Base-by-base conservation (phyloP, 106 monocot genomes). In the Dioscorea zingiberensis region DNA sequence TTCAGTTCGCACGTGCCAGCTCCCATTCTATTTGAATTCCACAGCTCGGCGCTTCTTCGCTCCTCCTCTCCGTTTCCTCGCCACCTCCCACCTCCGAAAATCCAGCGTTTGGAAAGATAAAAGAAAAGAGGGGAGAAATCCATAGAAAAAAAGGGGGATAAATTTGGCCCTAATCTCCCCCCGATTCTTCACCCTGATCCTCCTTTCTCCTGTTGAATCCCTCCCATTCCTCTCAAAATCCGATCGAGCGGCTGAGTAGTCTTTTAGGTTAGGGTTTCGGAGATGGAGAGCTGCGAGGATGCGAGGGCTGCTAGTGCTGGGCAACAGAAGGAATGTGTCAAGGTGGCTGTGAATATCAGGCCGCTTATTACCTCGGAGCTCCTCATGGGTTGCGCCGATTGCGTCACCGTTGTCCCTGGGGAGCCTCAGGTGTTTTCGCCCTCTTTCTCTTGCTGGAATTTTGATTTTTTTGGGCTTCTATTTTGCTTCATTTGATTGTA, bases 271-370 rank as follows among this genome's bases (percentile, higher is more conserved):
- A 18, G 51, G 51, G 51, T 51, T 51, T 51, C 12, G 14, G 51
- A 51, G 51, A 94, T 94, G 90, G 94, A 90, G n/a, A 23, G 27
- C 58, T 71, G 74, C 22, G 87, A 81, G 55, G 72, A 64, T 23
- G n/a, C 14, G 25, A 73, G 46, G 49, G 49, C 47, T 5, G 23
- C 62, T 44, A 55, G 51, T 5, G 23, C 62, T 44, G 60, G 48
- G 15, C 68, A 68, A 9, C 67, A 60, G 56, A 77, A 75, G 58
- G 92, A 98, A n/a, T 86, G 86, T 67, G 92, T 98, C 24, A 81
- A 86, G 66, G 97, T 98, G 16, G 97, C 92, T 3, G 92, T 98
- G 11, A 92, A 98, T 64, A 76, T 92, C 23, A 71, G 97, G 24
- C 97, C 97, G 0, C 80, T 98, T 38, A 86, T 98, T 58, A 71